phyloP scores from a whole-genome alignment of 495 filamentous ascomycete species.

The Neurospora tetraspora region DNA sequence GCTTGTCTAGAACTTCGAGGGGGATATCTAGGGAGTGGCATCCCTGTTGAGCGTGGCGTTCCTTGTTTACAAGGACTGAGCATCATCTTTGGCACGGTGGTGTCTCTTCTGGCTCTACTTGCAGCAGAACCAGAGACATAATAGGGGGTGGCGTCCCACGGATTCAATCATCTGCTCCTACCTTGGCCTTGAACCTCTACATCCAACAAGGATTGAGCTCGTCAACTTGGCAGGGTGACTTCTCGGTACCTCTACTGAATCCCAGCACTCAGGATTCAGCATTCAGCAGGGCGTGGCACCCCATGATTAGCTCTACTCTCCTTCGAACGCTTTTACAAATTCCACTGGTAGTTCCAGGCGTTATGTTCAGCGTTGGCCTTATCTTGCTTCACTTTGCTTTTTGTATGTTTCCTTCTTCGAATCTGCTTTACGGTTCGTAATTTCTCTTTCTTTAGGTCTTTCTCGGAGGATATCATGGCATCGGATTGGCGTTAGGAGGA shows the following conservation, averaged over 20 bases:
- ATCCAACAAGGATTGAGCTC: too few species aligned
- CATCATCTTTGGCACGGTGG: too few species aligned
- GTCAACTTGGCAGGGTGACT: not conserved
- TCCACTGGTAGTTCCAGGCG: not conserved
- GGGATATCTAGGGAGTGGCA: not conserved
- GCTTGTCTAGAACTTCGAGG: not conserved
- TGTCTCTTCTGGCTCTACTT: too few species aligned
- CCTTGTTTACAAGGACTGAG: too few species aligned
- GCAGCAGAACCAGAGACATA: too few species aligned
- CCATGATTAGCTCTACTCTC: too few species aligned
- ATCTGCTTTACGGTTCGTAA: not conserved
- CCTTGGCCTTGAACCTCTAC: too few species aligned
- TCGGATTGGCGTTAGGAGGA: not conserved
- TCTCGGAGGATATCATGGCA: not conserved
- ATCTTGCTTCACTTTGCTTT: not conserved
- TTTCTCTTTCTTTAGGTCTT: not conserved
- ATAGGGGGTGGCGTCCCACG: not conserved
- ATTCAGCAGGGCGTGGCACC: too few species aligned
- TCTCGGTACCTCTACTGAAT: too few species aligned
- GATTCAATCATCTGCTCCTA: not conserved
- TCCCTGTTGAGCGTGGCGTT: not conserved
- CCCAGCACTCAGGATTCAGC: too few species aligned
- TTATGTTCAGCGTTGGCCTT: not conserved
- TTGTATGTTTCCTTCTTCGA: not conserved
- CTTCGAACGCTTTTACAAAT: not conserved